A percentile compares a stretch with the other conserved stretches of the same genome.
phyloP scores from a whole-genome alignment of 2,329 filamentous ascomycete genomes.

The Colletotrichum spinosum region DNA sequence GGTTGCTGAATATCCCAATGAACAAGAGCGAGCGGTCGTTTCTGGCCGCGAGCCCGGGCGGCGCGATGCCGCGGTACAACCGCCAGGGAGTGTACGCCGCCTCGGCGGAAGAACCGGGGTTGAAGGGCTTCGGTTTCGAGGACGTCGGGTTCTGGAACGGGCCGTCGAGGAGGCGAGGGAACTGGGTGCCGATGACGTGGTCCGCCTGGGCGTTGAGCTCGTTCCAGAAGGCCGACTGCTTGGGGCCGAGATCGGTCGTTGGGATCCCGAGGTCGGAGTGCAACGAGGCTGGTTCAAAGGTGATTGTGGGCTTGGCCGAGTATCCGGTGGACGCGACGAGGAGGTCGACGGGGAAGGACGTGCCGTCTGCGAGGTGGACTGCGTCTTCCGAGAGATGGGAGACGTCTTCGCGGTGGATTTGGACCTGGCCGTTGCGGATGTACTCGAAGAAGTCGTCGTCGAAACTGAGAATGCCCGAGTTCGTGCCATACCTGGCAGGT shows the following conservation, averaged over 20 bases:
- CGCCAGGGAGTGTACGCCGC: slow-evolving; percentile 41
- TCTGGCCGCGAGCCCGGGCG: slow-evolving; percentile 44
- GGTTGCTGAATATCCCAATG: slow-evolving; percentile 57
- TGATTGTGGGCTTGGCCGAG: slow-evolving; percentile 40
- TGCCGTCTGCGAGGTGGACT: slow-evolving; percentile 61
- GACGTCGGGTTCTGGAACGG: slow-evolving; percentile 31
- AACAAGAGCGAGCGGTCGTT: slow-evolving; percentile 60
- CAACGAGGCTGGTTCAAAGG: slow-evolving; percentile 37
- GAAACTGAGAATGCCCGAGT: slow-evolving; percentile 72
- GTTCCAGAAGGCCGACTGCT: slow-evolving; percentile 37
- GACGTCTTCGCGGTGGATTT: slow-evolving; percentile 67
- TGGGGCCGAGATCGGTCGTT: slow-evolving; percentile 30
- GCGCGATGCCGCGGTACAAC: slow-evolving; percentile 43
- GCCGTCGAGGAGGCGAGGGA: slow-evolving; percentile 36
- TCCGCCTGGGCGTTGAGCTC: slow-evolving; percentile 36
- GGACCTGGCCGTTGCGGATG: slow-evolving; percentile 64
- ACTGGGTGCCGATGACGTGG: slow-evolving; percentile 28
- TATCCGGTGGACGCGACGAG: slow-evolving; percentile 49
- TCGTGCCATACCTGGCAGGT: slow-evolving; percentile 61
- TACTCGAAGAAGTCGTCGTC: slow-evolving; percentile 67
- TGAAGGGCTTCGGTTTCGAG: slow-evolving; percentile 30
- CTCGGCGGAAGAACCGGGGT: slow-evolving; percentile 35
- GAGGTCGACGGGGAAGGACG: slow-evolving; percentile 57
- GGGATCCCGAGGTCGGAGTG: slow-evolving; percentile 41
- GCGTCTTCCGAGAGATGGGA: slow-evolving; percentile 55